Evolutionary conservation across 306 rosid genomes (phyloP).

Genomic region (Citrullus amarus): DNA sequence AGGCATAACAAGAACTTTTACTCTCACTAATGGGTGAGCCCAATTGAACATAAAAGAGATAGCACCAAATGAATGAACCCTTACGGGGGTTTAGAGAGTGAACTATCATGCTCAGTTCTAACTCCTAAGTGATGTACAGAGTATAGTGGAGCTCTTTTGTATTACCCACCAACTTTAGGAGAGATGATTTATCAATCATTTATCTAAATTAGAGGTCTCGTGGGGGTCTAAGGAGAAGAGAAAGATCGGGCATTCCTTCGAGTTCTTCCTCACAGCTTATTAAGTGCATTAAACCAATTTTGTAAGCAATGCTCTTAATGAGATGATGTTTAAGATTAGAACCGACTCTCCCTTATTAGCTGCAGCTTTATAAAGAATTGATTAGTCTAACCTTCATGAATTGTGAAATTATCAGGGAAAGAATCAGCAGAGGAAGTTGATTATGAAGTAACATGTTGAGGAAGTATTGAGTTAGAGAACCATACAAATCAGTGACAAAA

Average conservation of each 20-base stretch:
- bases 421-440: not conserved
- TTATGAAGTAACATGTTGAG: not conserved
- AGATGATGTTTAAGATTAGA: not conserved
- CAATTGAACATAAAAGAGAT: not conserved
- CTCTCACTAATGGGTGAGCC: not conserved
- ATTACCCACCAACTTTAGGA: not conserved
- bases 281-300: not conserved
- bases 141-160: not conserved
- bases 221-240: not conserved
- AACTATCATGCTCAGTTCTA: not conserved
- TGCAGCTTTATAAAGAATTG: not conserved
- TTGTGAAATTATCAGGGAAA: not conserved
- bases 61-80: not conserved
- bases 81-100: not conserved
- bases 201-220: not conserved
- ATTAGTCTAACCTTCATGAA: not conserved
- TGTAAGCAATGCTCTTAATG: not conserved
- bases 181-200: not conserved
- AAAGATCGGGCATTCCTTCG: not conserved
- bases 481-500: not conserved
- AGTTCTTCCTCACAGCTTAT: not conserved
- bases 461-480: not conserved
- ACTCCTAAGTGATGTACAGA: not conserved
- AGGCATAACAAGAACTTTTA: not conserved
- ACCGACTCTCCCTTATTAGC: not conserved